Evolutionary conservation across 371 early-diverging fungal species (phyloP), one percentile per base, ranked within the genome.

Genomic region (Mucor plumbeus): DNA sequence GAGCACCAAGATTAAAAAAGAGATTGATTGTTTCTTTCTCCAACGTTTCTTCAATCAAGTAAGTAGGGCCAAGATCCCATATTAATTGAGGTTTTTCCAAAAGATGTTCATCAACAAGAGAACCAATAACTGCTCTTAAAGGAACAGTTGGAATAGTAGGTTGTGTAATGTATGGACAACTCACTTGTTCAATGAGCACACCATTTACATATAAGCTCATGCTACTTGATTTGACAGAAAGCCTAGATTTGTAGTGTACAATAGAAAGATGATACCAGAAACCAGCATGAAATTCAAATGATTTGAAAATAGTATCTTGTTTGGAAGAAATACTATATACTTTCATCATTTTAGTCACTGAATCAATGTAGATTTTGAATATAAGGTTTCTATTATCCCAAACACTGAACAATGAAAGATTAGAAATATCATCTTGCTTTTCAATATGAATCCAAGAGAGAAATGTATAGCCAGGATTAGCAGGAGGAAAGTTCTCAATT

Each of bases 241-340:
- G 58, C 26, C 88, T 71, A 3, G 91, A 86, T 61, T 85, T 85
- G 38, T 85, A 71, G 68, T 93, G 93, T 5, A 91, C 91, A 21
- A 93, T 64, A 1, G 84, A 86, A 6, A 92, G 50, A 69, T 93
- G 93, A 61, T 88, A 88, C 92, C 93, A 93, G 17, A 78, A 82
- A 0, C 88, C 88, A 13, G 83, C 73, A 35, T 86, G 77, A 57
- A 91, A 87, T 17, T 81, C 76, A 58, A 86, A 85, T 0, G 65
- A 59, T 35, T 81, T 80, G 64, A 92, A 89, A 7, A 73, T 65
- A 13, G 76, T 68, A 0, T 74, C 70, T 53, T 84, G 84, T 41
- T 89, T 88, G 36, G 77, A 76, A 1, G 76, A 40, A 1, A 44
- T 69, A n/a, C 80, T 85, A 19, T 87, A 81, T 11, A 90, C 72